These are phyloP conservation scores for Penicillium sp. DNA, from an alignment of 2,329 filamentous ascomycete species.

Conservation along the genomic window DNA sequence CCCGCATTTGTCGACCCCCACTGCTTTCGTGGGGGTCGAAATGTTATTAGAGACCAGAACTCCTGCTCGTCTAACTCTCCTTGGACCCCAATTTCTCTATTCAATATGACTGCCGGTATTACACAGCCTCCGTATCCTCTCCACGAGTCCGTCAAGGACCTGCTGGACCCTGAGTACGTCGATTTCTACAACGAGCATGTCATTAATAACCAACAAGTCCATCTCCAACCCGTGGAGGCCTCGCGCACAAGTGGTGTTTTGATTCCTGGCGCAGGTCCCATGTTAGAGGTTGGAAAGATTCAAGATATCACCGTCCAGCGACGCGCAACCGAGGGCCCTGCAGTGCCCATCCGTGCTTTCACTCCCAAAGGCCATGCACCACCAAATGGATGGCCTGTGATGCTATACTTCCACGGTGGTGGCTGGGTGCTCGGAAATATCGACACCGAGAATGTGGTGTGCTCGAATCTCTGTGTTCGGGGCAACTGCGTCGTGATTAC, in stretches of 20 bases:
- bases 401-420: slow-evolving; percentile 60
- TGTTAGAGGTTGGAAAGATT: slow-evolving; percentile 50
- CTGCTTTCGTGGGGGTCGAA: slow-evolving; percentile 1
- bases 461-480: slow-evolving; percentile 55
- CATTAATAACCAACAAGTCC: slow-evolving; percentile 55
- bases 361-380: slow-evolving; percentile 51
- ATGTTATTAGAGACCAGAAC: neutral
- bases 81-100: neutral
- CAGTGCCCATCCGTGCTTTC: slow-evolving; percentile 53
- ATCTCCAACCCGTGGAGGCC: slow-evolving; percentile 55
- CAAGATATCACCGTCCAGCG: slow-evolving; percentile 49
- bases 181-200: slow-evolving; percentile 56
- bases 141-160: slow-evolving; percentile 49
- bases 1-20: slow-evolving; percentile 5
- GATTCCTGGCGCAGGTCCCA: slow-evolving; percentile 54
- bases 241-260: slow-evolving; percentile 55
- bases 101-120: slow-evolving; percentile 11
- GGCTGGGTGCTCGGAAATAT: slow-evolving; percentile 62
- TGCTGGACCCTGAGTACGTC: slow-evolving; percentile 54
- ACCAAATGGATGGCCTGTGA: slow-evolving; percentile 54
- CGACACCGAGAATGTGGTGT: slow-evolving; percentile 59
- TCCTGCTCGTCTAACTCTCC: neutral
- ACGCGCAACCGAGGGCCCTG: slow-evolving; percentile 49
- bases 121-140: slow-evolving; percentile 49
- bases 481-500: slow-evolving; percentile 56